phyloP scores from a whole-genome alignment of 164 flowering plant species.

The Piper longum region DNA sequence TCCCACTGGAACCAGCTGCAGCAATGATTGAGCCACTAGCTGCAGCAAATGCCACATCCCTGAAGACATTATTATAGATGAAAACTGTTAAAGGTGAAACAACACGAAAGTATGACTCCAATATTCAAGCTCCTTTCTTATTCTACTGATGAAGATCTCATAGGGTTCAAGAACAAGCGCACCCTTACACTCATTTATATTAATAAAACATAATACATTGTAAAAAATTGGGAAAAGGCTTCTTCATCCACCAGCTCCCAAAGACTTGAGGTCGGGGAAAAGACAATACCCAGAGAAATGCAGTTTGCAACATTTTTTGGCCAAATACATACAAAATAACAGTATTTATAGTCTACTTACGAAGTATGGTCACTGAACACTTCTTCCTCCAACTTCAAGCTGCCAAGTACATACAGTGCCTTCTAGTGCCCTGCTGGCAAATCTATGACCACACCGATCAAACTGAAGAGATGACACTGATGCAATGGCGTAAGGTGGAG shows the following conservation, averaged over 20 bases:
- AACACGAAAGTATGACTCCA: not conserved
- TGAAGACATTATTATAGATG: constrained; percentile 16
- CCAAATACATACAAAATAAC: not conserved
- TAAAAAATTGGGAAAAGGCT: no score
- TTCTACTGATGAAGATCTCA: not conserved
- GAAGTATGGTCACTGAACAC: constrained; percentile 67
- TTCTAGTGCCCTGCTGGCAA: constrained; percentile 80
- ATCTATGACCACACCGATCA: constrained; percentile 82
- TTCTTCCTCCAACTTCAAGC: constrained; percentile 95
- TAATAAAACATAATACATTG: no score
- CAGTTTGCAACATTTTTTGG: not conserved
- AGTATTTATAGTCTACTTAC: constrained; percentile 28
- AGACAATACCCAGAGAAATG: not conserved
- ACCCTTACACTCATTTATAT: no score
- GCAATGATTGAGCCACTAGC: constrained; percentile 91
- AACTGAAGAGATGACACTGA: constrained; percentile 82
- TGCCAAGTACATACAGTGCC: constrained; percentile 99
- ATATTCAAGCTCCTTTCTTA: not conserved
- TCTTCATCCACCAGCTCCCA: no score
- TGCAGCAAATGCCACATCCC: constrained; percentile 75
- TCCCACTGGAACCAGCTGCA: constrained; percentile 71
- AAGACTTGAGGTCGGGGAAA: no score
- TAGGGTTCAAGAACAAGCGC: not conserved
- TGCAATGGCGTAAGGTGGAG: constrained; percentile 93
- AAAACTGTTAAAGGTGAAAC: not conserved